Base-by-base conservation (phyloP, 208 protist genomes). In the Wallacemonas collosoma region DNA sequence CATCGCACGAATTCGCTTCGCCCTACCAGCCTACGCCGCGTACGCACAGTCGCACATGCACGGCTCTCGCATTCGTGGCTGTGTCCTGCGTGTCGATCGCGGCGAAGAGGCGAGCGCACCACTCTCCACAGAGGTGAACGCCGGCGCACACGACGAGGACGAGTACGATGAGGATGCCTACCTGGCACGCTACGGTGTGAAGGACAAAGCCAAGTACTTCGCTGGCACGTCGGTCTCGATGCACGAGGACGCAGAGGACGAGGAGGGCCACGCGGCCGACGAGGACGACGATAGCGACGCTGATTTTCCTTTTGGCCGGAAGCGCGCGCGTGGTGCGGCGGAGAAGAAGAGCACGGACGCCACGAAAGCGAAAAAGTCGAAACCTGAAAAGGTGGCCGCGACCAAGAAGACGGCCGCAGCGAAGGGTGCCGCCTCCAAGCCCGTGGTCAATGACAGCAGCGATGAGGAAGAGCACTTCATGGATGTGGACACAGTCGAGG, bases 31-130 rank as follows among this genome's bases (percentile, higher is more conserved):
- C 14, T 95, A 95, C 77, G 93, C 93, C 6, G 81, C 82, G 45
- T 94, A 94, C 73, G 93, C 93, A 0, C 79, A 93, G 87, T 75
- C 90, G 61, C 71, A 90, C 71, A 81, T 89, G 55, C 90, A 97
- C 79, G 90, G 93, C 60, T 97, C 93, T 2, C 81, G 88, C 15
- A 79, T 97, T 50, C 80, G 78, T 35, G 90, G 90, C 39, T 89
- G 82, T 61, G 79, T 88, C 48, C 81, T 97, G 44, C 93, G 87
- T 14, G 93, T 97, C 9, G 93, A 97, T 71, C 89, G 89, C 58
- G 93, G 89, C n/a, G 93, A 91, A 11, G 80, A 82, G 66, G 64
- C 80, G n/a, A 97, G 88, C 71, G 83, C 82, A 41, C 86, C 85
- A 17, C 82, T 94, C 44, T 70, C 76, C 17, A 74, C 75, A 1